Percentiles rank a stretch among this genome's conserved stretches.
Evolutionary conservation across 768 basidiomycete species (phyloP).

Genomic region (Brasilioporus rufonigricans): DNA sequence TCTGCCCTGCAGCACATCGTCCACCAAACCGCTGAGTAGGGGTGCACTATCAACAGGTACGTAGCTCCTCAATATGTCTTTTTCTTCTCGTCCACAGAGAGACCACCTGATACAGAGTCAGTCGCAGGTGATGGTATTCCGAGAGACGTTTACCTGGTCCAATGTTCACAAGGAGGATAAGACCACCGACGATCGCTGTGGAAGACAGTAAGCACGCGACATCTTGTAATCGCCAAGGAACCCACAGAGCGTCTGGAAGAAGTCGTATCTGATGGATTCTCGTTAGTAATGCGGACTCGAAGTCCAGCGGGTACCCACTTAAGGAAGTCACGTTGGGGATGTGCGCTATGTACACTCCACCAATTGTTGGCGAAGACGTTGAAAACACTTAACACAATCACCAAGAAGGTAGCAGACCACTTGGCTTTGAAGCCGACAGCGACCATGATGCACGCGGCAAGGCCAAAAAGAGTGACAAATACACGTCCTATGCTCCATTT

Average conservation of each 20-base stretch:
- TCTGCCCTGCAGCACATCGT: not conserved
- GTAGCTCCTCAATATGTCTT: conserved; percentile 68
- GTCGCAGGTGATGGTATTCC: not conserved
- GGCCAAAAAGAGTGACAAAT: conserved; percentile 84
- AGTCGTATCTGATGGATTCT: conserved; percentile 73
- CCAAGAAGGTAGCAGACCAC: conserved; percentile 96
- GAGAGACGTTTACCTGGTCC: conserved; percentile 70
- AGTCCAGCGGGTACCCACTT: conserved; percentile 57
- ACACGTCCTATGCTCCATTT: conserved; percentile 85
- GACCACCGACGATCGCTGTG: conserved; percentile 89
- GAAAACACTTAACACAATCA: conserved; percentile 87
- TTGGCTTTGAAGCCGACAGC: conserved; percentile 99
- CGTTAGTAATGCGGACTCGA: conserved; percentile 19
- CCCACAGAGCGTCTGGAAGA: conserved; percentile 92
- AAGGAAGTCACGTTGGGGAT: conserved; percentile 97
- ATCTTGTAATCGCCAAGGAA: not conserved
- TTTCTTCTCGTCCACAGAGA: conserved; percentile 99
- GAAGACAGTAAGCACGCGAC: conserved; percentile 9
- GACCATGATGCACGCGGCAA: conserved; percentile 93
- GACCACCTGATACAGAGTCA: conserved; percentile 57
- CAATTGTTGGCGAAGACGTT: conserved; percentile 99
- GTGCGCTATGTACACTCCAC: conserved; percentile 91
- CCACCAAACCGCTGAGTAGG: not conserved
- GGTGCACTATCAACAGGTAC: not conserved
- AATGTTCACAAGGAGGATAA: conserved; percentile 97